Conservation (phyloP, 768 basidiomycete species). For the Leccinum boreale region DNA sequence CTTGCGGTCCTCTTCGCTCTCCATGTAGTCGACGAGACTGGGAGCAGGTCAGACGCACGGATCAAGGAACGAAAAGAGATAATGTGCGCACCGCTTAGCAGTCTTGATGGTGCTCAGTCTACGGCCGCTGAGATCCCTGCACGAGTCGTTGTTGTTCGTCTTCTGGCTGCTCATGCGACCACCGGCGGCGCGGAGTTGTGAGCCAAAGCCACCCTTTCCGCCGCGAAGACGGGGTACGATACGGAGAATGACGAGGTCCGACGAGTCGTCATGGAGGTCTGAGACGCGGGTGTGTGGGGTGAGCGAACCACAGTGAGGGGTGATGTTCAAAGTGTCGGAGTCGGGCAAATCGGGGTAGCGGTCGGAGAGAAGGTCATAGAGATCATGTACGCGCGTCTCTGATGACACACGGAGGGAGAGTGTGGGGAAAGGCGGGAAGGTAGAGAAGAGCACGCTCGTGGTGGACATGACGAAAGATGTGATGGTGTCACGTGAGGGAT, state of each 20-base stretch:
- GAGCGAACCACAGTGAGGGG: conserved; percentile 36
- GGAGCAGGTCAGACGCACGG: neutral
- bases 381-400: conserved; percentile 37
- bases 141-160: conserved; percentile 93
- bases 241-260: conserved; percentile 58
- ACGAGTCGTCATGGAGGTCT: conserved; percentile 30
- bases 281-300: conserved; percentile 34
- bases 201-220: conserved; percentile 98
- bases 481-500: neutral
- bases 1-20: conserved; percentile 76
- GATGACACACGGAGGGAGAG: conserved; percentile 45
- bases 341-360: conserved; percentile 49
- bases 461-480: conserved; percentile 38
- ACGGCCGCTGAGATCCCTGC: conserved; percentile 87
- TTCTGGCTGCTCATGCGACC: conserved; percentile 97
- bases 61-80: neutral
- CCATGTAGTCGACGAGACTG: conserved; percentile 84
- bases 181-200: conserved; percentile 93
- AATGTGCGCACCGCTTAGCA: conserved; percentile 75
- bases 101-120: conserved; percentile 93
- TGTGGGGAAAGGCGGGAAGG: conserved; percentile 60
- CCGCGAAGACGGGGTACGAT: conserved; percentile 75
- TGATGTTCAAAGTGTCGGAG: conserved; percentile 39
- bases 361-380: conserved; percentile 43
- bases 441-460: conserved; percentile 52